Conservation (phyloP, 1,284 basidiomycete genomes). For the Melampsora americana region DNA sequence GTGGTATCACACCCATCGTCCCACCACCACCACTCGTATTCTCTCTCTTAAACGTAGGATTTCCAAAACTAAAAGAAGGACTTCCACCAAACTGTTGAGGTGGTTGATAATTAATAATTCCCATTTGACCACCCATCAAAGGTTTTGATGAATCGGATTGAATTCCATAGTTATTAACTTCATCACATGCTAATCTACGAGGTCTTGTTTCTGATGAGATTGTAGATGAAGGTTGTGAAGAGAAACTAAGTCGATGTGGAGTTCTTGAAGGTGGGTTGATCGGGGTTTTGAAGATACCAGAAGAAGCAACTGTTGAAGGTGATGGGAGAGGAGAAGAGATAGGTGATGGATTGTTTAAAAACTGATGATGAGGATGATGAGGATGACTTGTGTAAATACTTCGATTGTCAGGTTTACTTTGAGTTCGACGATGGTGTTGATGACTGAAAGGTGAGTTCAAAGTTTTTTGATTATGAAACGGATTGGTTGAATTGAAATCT, state of each 20-base stretch:
- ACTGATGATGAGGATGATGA: conserved; percentile 4
- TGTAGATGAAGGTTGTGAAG: conserved; percentile 28
- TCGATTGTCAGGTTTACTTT: conserved; percentile 39
- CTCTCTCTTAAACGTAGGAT: neutral
- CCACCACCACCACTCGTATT: neutral
- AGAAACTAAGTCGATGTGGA: conserved; percentile 36
- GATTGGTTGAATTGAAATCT: neutral
- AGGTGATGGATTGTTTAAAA: neutral
- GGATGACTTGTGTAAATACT: conserved; percentile 11
- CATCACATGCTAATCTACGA: conserved; percentile 25
- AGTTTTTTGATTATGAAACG: neutral
- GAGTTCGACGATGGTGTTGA: conserved; percentile 38
- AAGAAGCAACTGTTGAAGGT: neutral
- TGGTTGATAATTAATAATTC: neutral
- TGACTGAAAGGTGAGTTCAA: no score
- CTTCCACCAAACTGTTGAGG: conserved; percentile 17
- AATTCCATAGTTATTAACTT: neutral
- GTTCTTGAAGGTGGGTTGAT: conserved; percentile 3
- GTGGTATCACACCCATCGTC: neutral
- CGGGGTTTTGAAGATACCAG: neutral
- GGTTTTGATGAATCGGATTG: neutral
- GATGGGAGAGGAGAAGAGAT: conserved; percentile 11
- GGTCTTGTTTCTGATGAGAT: conserved; percentile 20
- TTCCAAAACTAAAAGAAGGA: conserved; percentile 39
- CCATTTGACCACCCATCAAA: neutral